Base-by-base conservation (phyloP, 1,139 yeast species). In the Meyerozyma guilliermondii region DNA sequence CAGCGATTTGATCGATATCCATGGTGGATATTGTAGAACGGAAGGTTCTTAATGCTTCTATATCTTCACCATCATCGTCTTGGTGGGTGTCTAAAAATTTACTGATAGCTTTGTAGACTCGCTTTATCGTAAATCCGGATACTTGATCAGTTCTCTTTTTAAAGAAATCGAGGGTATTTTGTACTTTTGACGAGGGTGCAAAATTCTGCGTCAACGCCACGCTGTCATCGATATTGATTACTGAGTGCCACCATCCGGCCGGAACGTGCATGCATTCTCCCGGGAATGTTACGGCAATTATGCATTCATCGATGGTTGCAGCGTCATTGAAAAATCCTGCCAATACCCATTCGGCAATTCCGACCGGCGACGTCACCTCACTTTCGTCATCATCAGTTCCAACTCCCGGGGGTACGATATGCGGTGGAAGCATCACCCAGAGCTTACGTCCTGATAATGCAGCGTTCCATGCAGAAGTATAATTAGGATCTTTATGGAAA, bases 241-340 rank as follows among this genome's bases (percentile, higher is more conserved):
- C 97, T 35, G 81, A 70, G 65, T 89, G 97, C 97, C 97, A 89
- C 97, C 97, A 89, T 1, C 95, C 95, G 17, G 91, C 75, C 2
- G 97, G 97, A 5, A 89, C 97, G 57, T 85, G 80, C 75, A 88
- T 77, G 50, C 88, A 83, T 59, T 89, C 95, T 5, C 92, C 92
- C 0, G 91, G 86, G 50, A 80, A 80, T 0, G 95, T 84, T 10
- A 88, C 68, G 1, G 87, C 94, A 18, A 88, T 79, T 35, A 71
- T 59, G 48, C 87, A 83, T 43, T 73, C 75, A 4, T 69, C 68
- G 11, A 77, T 55, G 43, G 65, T 68, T 10, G 66, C 50, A 2
- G 72, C 57, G 55, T 83, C 92, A 51, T 82, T 79, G 66, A 81
- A 87, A 53, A 84, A 88, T 1, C 95, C 95, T 18, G 87, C 75